phyloP scores from a whole-genome alignment of 495 filamentous ascomycete species.

The Neurospora sp. region DNA sequence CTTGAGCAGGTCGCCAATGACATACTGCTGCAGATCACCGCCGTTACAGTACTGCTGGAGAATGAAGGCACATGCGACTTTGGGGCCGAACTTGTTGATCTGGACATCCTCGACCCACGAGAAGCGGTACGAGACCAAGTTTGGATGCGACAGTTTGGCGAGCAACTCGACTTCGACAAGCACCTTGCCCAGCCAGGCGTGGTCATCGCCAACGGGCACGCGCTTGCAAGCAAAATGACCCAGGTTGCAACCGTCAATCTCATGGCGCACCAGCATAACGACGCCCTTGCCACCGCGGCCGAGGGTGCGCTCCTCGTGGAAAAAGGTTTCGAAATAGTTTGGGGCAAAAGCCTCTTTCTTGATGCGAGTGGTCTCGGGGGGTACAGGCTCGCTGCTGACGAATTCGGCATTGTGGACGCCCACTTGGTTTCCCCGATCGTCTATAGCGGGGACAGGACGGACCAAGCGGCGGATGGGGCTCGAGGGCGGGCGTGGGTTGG shows the following conservation, averaged over 20 bases:
- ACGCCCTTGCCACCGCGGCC: conserved; percentile 91
- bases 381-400: conserved; percentile 41
- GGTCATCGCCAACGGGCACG: conserved; percentile 90
- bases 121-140: conserved; percentile 93
- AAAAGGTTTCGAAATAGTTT: conserved; percentile 85
- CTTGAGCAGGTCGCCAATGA: conserved; percentile 56
- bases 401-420: conserved; percentile 39
- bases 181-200: conserved; percentile 89
- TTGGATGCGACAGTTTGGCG: conserved; percentile 83
- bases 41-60: conserved; percentile 95
- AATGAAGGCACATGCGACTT: conserved; percentile 91
- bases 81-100: conserved; percentile 76
- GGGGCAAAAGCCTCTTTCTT: conserved; percentile 78
- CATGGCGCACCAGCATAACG: conserved; percentile 80
- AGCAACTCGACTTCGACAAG: conserved; percentile 86
- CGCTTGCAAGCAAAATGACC: conserved; percentile 93
- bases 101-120: conserved; percentile 92
- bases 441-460: conserved; percentile 26
- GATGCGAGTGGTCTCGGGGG: conserved; percentile 53
- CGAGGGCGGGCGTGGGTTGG: conserved; percentile 26
- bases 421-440: conserved; percentile 11
- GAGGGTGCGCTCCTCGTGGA: conserved; percentile 74
- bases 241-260: conserved; percentile 77
- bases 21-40: conserved; percentile 82
- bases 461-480: conserved; percentile 41